phyloP scores from a whole-genome alignment of 1,284 basidiomycete genomes.

The Ganoderma leucocontextum region DNA sequence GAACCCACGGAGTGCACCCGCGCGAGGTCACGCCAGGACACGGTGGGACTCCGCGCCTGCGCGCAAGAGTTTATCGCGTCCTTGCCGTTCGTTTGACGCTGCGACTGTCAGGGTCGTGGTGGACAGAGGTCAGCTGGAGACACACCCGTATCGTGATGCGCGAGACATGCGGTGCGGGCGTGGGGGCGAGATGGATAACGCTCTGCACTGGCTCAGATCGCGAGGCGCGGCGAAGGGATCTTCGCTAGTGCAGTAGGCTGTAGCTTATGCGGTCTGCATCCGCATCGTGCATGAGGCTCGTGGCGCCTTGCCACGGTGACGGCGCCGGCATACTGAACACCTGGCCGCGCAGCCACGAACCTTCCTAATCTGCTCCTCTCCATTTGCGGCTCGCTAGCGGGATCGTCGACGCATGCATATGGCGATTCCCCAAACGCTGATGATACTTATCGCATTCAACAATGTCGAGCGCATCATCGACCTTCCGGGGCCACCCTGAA shows the following conservation, averaged over 20 bases:
- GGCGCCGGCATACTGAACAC: constrained; percentile 15
- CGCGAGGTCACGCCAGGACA: neutral
- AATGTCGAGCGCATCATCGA: too few relatives aligned
- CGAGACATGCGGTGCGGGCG: constrained; percentile 2
- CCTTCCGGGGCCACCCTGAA: neutral
- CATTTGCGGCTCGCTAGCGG: neutral
- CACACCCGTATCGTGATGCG: neutral
- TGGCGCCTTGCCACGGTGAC: constrained; percentile 1
- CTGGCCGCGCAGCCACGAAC: neutral
- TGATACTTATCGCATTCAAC: neutral
- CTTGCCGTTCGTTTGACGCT: neutral
- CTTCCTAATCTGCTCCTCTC: neutral
- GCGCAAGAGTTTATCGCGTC: constrained; percentile 9
- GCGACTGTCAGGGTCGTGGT: constrained; percentile 11
- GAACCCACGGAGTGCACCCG: constrained; percentile 1
- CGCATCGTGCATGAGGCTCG: neutral
- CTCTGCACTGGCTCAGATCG: constrained; percentile 1
- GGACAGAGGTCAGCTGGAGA: neutral
- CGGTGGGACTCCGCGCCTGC: constrained; percentile 7
- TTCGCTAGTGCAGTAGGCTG: neutral
- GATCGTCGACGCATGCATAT: neutral
- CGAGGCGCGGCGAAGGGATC: constrained; percentile 2
- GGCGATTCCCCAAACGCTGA: neutral
- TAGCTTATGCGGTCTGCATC: neutral
- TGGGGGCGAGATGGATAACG: neutral